Evolutionary conservation across 495 filamentous ascomycete species (phyloP).

Genomic region (Neurospora hispaniola): DNA sequence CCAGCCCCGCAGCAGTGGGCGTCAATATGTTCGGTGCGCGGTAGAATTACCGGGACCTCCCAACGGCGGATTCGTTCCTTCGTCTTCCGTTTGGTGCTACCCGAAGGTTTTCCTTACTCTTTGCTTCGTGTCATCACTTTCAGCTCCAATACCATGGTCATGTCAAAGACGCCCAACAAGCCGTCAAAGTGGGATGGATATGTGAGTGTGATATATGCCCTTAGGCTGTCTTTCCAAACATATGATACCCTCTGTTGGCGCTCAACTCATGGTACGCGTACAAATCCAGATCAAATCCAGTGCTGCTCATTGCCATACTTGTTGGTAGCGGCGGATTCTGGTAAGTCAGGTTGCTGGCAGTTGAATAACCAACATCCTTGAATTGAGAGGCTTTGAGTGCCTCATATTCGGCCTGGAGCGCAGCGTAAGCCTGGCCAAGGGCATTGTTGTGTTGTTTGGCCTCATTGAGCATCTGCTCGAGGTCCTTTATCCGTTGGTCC

Average conservation of each 20-base stretch:
- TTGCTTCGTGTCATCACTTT: not conserved
- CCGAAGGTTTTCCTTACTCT: not conserved
- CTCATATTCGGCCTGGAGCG: conserved; percentile 32
- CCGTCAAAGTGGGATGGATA: not conserved
- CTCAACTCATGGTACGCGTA: conserved; percentile 22
- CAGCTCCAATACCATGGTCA: not conserved
- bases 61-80: not conserved
- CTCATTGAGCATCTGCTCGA: conserved; percentile 62
- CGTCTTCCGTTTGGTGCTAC: not conserved
- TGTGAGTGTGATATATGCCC: not conserved
- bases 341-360: conserved; percentile 8
- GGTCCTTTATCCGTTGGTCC: conserved; percentile 69
- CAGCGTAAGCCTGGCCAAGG: conserved; percentile 30
- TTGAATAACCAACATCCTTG: conserved; percentile 15
- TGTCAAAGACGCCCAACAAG: not conserved
- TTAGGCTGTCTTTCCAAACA: not conserved
- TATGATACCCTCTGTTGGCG: not conserved
- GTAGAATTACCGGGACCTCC: not conserved
- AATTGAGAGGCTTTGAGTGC: conserved; percentile 23
- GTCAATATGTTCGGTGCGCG: not conserved
- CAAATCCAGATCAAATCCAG: conserved; percentile 19
- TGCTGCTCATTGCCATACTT: conserved; percentile 8
- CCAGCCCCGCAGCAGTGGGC: not conserved
- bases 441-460: conserved; percentile 34
- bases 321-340: conserved; percentile 6